Evolutionary conservation across 129 eudicot genomes (phyloP), one percentile per base, ranked within the genome.

Genomic region (Flaveria sonorensis): DNA sequence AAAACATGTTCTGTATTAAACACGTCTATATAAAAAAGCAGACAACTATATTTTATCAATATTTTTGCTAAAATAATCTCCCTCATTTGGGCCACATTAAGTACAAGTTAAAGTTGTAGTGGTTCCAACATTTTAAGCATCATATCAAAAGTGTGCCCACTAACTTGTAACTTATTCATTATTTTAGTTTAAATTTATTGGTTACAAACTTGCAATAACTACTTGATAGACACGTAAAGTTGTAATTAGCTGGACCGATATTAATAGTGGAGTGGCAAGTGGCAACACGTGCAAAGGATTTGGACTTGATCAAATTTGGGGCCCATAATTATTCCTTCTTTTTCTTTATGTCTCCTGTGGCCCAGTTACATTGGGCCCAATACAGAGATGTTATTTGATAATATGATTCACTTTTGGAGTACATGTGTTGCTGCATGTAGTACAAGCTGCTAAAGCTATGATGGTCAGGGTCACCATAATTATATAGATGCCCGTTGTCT

Each of bases 301-400:
- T 10, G 28, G 26, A 59, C 47, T 28, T n/a, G 24, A 80, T 16
- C 26, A 21, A 40, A 67, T 0, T 13, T 73, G 68, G 79, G 84
- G 53, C 75, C 75, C 42, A 26, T 60, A 13, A 19, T 51, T 63
- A 30, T 39, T 75, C 36, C n/a, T 62, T 42, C 3, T 2, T 65
- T 55, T 10, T 45, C 46, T 66, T 53, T 40, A 63, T 72, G 79
- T 68, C 65, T 72, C 83, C 16, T 53, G 20, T 45, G 79, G 52
- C 19, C 68, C 73, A 73, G 13, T 24, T 24, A 72, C 48, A 11
- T 51, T 72, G 78, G 83, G 77, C 82, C 82, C 76, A 78, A 63
- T 79, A 56, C 78, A 72, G 47, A 79, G 18, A 80, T 80, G 68
- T 32, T 10, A 0, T 45, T 70, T 20, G 45, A 70, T 69, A 21